phyloP scores from a whole-genome alignment of 257 asterid species.

The Lantana camara region DNA sequence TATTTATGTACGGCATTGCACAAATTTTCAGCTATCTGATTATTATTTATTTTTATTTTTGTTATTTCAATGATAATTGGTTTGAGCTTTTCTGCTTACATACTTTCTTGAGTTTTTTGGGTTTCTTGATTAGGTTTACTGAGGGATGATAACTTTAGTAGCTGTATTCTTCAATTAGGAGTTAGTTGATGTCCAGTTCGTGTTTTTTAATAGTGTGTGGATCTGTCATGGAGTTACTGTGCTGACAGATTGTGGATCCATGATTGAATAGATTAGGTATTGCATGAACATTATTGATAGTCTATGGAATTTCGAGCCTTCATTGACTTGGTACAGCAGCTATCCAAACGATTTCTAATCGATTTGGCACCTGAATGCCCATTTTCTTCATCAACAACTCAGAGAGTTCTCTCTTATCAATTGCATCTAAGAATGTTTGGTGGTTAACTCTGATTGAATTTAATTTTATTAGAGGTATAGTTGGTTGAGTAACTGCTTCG shows the following conservation, averaged over 20 bases:
- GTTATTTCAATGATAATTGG: neutral
- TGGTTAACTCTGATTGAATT: slow-evolving; percentile 16
- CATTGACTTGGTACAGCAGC: neutral
- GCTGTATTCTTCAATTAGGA: slow-evolving; percentile 1
- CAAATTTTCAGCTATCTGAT: slow-evolving; percentile 1
- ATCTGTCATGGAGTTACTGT: slow-evolving; percentile 12
- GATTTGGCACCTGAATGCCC: neutral
- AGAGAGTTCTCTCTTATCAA: neutral
- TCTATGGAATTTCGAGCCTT: neutral
- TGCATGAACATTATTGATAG: neutral
- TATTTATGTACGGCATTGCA: neutral
- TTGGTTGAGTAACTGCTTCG: neutral
- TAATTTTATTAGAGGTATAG: neutral
- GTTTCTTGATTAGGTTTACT: neutral
- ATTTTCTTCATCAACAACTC: neutral
- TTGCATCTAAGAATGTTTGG: slow-evolving; percentile 13
- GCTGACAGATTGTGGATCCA: slow-evolving; percentile 5
- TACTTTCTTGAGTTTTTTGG: neutral
- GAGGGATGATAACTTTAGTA: neutral
- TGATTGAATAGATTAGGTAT: neutral
- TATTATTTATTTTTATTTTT: neutral
- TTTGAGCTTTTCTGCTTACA: neutral
- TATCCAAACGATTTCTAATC: neutral
- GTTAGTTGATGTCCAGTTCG: neutral
- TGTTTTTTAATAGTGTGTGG: neutral